Conservation (phyloP, 164 flowering plant genomes). For the Tinospora cordifolia region DNA sequence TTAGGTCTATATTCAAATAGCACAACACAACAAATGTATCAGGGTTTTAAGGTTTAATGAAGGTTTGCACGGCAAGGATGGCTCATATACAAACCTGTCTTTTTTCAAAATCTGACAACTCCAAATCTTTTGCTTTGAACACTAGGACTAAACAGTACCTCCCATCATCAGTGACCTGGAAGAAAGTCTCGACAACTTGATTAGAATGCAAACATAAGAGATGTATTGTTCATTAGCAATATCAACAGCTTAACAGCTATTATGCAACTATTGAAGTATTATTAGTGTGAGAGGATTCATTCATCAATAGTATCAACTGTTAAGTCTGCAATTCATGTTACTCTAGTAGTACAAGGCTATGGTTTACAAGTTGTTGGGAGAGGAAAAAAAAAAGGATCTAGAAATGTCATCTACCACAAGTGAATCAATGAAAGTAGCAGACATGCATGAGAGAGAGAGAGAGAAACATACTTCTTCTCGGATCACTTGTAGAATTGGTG, state of each 20-base stretch:
- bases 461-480: constrained; percentile 77
- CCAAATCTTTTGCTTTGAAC: constrained; percentile 78
- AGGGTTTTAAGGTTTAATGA: too few species aligned
- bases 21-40: neutral
- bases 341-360: neutral
- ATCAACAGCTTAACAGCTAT: neutral
- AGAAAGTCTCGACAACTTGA: neutral
- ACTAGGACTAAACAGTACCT: constrained; percentile 69
- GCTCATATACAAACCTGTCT: constrained; percentile 58
- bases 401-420: neutral
- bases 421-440: neutral
- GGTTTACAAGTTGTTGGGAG: neutral
- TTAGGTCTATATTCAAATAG: neutral
- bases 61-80: neutral
- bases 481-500: constrained; percentile 65
- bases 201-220: constrained; percentile 6
- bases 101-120: constrained; percentile 77
- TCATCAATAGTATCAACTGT: neutral
- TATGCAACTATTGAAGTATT: neutral
- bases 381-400: neutral
- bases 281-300: neutral
- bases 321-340: neutral
- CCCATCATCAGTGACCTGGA: constrained; percentile 82
- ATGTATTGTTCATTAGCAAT: neutral
- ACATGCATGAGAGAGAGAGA: constrained; percentile 6